Evolutionary conservation across 2,329 filamentous ascomycete species (phyloP).

Genomic region (Trichoderma arundinaceum): DNA sequence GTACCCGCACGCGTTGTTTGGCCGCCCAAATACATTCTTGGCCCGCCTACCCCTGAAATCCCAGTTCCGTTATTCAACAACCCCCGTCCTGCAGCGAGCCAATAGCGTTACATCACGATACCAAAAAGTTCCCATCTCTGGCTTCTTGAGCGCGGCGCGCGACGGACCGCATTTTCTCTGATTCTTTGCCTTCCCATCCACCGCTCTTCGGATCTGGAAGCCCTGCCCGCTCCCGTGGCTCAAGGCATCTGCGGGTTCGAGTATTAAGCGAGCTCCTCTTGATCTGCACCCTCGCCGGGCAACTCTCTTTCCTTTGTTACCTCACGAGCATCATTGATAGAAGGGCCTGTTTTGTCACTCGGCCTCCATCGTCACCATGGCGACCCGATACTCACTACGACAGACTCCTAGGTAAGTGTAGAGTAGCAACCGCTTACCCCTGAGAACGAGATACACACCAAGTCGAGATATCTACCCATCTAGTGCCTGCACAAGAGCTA

Average conservation of each 20-base stretch:
- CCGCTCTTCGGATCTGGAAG: slow-evolving; percentile 19
- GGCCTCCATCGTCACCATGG: slow-evolving; percentile 34
- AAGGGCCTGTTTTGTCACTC: background rate
- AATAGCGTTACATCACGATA: slow-evolving; percentile 33
- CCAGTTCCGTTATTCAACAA: slow-evolving; percentile 18
- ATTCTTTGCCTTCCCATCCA: slow-evolving; percentile 7
- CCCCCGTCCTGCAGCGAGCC: slow-evolving; percentile 27
- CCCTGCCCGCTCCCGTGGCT: slow-evolving; percentile 1
- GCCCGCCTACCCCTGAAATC: slow-evolving; percentile 10
- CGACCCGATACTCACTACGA: slow-evolving; percentile 41
- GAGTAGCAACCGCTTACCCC: background rate
- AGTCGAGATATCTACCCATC: background rate
- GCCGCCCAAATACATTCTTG: slow-evolving; percentile 6
- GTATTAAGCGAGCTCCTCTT: slow-evolving; percentile 4
- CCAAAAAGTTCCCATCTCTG: slow-evolving; percentile 30
- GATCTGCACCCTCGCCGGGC: background rate
- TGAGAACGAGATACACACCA: background rate
- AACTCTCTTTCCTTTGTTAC: slow-evolving; percentile 11
- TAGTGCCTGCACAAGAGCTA: background rate
- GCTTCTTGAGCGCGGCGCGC: slow-evolving; percentile 28
- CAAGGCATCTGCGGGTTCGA: slow-evolving; percentile 10
- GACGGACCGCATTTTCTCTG: slow-evolving; percentile 10
- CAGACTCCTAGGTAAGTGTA: slow-evolving; percentile 41
- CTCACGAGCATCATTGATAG: background rate
- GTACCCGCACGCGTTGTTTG: slow-evolving; percentile 6